Base-by-base conservation (phyloP, 768 basidiomycete species). In the Phanerodontia chrysosporium region DNA sequence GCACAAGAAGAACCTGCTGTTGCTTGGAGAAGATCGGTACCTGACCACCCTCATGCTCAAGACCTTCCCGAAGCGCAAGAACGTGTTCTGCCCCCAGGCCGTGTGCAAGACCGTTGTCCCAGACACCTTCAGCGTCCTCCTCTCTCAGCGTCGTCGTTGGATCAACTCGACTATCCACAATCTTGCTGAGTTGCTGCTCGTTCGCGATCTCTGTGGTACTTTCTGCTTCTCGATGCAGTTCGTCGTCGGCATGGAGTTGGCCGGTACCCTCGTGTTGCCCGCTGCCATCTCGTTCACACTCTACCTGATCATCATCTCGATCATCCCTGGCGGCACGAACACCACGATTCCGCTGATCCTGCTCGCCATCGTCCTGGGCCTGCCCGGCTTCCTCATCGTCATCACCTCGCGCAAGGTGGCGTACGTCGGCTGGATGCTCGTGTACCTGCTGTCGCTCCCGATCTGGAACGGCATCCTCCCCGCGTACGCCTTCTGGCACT, bases 201-300 rank as follows among this genome's bases (percentile, higher is more conserved):
- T 99, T 25, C 86, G 95, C 24, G 97, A 99, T 73, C 84, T 98
- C n/a, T 99, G 96, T 65, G 97, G 97, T 49, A 98, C 95, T 2
- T 99, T 98, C 87, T 99, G 97, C 78, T 98, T 99, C 84, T 95
- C 93, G 12, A 98, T 98, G 96, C 95, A 97, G 78, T 98, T 98
- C 69, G 94, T 98, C 65, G 93, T 96, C 35, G 95, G 90, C 71
- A 99, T 99, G 95, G 97, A 99, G 71, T 79, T 99, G 62, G 86
- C 91, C 61, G 96, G 96, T 70, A 98, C 97, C 2, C 82, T 99
- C 62, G 96, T 98, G 28, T 80, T 98, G 24, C 97, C 97, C 22
- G 97, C 95, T 42, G 96, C 97, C 62, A 98, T 98, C 76, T 84
- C 92, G 39, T 98, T 99, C 80, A 98, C 97, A 0, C 73, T 96